A percentile compares a stretch with the other conserved stretches of the same genome.
These are phyloP conservation scores for Podaxis sp. DNA, from an alignment of 768 basidiomycete species.

Conservation along the genomic window DNA sequence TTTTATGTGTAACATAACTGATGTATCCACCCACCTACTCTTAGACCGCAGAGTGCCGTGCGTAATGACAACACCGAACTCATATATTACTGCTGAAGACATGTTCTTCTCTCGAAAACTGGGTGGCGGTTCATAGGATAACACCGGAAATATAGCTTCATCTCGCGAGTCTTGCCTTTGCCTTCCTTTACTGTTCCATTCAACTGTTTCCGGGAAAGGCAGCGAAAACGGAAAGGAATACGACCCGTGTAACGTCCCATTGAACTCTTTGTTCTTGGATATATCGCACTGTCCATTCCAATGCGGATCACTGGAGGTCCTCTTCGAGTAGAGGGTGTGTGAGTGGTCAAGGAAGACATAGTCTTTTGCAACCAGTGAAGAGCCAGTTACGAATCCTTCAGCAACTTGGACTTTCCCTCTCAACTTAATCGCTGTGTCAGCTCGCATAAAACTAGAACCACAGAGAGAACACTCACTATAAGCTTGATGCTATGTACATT, in stretches of 20 bases:
- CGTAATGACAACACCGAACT: not conserved
- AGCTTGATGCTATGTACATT: not conserved
- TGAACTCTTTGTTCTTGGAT: not conserved
- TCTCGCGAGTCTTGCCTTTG: not conserved
- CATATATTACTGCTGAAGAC: not conserved
- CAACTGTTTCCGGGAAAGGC: not conserved
- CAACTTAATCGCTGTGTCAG: not conserved
- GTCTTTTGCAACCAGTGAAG: not conserved
- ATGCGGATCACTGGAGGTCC: not conserved
- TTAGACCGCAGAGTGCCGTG: not conserved
- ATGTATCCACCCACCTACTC: not conserved
- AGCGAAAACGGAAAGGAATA: conserved; percentile 1
- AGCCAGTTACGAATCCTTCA: not conserved
- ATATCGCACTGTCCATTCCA: not conserved
- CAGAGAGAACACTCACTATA: not conserved
- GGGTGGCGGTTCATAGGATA: not conserved
- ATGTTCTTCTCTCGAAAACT: not conserved
- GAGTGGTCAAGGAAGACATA: not conserved
- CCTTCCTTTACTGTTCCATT: not conserved
- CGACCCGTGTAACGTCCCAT: not conserved
- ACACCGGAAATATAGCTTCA: not conserved
- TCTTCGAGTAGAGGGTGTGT: not conserved
- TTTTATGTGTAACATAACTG: too few species aligned
- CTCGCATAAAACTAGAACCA: too few species aligned
- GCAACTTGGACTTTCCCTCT: not conserved